Conservation (phyloP, 176 grass and related monocot species). For the Musa troglodytarum region DNA sequence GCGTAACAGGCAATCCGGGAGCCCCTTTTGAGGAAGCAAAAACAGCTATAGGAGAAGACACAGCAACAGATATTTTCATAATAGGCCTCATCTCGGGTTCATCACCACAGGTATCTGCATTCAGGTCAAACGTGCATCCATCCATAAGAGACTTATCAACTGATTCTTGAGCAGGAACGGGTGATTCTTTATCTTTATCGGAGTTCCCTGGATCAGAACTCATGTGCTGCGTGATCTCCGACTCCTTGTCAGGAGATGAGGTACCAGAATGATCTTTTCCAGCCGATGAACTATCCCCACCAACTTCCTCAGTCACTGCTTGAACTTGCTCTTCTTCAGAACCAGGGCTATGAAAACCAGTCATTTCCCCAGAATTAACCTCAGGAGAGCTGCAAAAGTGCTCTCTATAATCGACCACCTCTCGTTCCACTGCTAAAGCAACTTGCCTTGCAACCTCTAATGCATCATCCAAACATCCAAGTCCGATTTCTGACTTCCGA, state of each 20-base stretch:
- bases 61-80: constrained; percentile 27
- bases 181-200: constrained; percentile 9
- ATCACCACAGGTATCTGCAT: constrained; percentile 35
- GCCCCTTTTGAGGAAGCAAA: constrained; percentile 50
- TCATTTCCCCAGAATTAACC: constrained; percentile 30
- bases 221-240: constrained; percentile 53
- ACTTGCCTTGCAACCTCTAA: constrained; percentile 58
- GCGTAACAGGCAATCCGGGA: constrained; percentile 35
- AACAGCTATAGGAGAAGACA: constrained; percentile 56
- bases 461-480: constrained; percentile 58
- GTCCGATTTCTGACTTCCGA: constrained; percentile 31
- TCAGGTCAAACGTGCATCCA: constrained; percentile 45
- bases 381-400: constrained; percentile 57
- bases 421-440: constrained; percentile 56
- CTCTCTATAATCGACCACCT: constrained; percentile 75
- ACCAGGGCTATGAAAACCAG: constrained; percentile 28
- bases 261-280: constrained; percentile 32
- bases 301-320: constrained; percentile 20
- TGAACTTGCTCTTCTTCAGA: constrained; percentile 29
- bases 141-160: constrained; percentile 11
- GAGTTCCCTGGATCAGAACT: constrained; percentile 34
- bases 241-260: constrained; percentile 51
- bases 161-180: constrained; percentile 1
- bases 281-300: constrained; percentile 30
- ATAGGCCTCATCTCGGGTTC: constrained; percentile 31